A percentile compares a stretch with the other conserved stretches of the same genome.
Conservation (phyloP, 2,329 filamentous ascomycete species). For the Pseudogymnoascus sp. region DNA sequence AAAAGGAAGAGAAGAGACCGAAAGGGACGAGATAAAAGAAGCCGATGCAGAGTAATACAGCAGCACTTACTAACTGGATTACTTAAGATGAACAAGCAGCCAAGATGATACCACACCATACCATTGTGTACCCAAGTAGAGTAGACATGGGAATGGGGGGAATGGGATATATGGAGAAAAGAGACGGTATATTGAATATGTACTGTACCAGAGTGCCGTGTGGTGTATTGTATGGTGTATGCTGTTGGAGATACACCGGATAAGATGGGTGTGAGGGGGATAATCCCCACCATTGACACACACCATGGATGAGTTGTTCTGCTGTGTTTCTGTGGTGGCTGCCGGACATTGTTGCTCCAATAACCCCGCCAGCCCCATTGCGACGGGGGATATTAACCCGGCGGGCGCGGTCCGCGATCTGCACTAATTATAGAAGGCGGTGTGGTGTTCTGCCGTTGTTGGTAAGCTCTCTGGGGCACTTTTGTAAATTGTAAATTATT, state of each 20-base stretch:
- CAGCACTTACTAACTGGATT: conserved; percentile 1
- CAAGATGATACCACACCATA: background rate
- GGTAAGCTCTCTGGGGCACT: background rate
- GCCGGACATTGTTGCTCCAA: background rate
- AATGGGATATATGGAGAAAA: conserved; percentile 1
- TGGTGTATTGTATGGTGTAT: background rate
- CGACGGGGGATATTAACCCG: background rate
- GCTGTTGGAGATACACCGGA: background rate
- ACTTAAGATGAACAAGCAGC: background rate
- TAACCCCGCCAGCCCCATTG: background rate
- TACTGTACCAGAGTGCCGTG: background rate
- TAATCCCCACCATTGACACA: conserved; percentile 1
- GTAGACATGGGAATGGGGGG: background rate
- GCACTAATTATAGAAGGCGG: background rate
- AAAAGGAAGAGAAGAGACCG: background rate
- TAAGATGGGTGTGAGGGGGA: background rate
- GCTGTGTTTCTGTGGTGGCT: background rate
- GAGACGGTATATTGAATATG: background rate
- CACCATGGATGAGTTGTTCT: background rate
- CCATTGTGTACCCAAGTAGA: background rate
- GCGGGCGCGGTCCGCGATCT: background rate
- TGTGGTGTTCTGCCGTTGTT: background rate
- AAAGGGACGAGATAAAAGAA: background rate
- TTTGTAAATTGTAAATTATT: conserved; percentile 1
- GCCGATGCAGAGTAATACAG: conserved; percentile 4